phyloP scores from a whole-genome alignment of 2,329 filamentous ascomycete genomes.

The Simplicillium aogashimaense region DNA sequence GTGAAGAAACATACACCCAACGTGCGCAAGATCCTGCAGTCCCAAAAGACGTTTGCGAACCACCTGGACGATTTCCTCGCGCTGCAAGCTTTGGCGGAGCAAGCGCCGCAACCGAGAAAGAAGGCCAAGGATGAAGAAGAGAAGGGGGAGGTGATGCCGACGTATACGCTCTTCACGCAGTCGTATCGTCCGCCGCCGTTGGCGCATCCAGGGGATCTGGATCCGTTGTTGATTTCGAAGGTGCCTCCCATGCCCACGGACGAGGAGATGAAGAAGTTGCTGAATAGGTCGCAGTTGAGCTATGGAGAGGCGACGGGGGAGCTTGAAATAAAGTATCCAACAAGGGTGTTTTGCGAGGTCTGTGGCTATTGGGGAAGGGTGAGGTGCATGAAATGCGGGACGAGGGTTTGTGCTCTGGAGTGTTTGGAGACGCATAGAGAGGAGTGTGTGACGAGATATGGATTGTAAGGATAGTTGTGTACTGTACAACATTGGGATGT shows the following conservation, averaged over 20 bases:
- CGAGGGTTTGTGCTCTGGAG: conserved; percentile 65
- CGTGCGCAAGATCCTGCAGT: conserved; percentile 68
- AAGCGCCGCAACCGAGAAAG: conserved; percentile 17
- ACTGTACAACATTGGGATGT: no score
- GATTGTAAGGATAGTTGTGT: conserved; percentile 21
- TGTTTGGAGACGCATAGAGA: conserved; percentile 65
- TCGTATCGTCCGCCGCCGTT: conserved; percentile 21
- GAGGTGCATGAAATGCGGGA: conserved; percentile 69
- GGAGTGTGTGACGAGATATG: conserved; percentile 59
- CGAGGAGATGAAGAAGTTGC: conserved; percentile 52
- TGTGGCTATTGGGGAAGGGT: conserved; percentile 77
- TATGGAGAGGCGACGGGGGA: conserved; percentile 53
- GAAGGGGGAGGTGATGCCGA: conserved; percentile 2
- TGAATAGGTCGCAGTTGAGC: conserved; percentile 54
- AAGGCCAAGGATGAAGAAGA: conserved; percentile 8
- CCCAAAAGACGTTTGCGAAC: conserved; percentile 75
- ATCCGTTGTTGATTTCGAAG: conserved; percentile 48
- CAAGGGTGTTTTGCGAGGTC: conserved; percentile 62
- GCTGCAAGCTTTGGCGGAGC: conserved; percentile 34
- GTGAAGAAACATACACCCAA: conserved; percentile 53
- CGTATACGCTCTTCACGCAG: conserved; percentile 22
- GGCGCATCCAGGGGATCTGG: conserved; percentile 37
- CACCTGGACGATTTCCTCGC: conserved; percentile 74
- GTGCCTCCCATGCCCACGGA: conserved; percentile 49
- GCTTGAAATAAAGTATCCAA: conserved; percentile 41